Evolutionary conservation across 73 alveolate genomes (phyloP).

Genomic region (Paramecium tetraurelia): DNA sequence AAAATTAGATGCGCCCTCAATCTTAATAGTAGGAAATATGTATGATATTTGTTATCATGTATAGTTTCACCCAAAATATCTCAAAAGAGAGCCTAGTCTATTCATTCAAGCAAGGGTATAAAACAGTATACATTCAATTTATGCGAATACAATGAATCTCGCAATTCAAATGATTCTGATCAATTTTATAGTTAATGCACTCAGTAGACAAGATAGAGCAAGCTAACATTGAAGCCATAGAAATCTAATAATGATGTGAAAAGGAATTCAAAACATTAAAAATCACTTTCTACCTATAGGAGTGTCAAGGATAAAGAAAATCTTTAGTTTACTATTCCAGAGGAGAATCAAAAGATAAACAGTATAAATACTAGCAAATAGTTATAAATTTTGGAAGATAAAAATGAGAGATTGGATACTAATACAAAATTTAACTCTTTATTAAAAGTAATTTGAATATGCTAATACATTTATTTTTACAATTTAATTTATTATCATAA

Average conservation of each 20-base stretch:
- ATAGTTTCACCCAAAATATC: not conserved
- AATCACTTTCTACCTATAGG: not conserved
- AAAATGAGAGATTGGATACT: slow-evolving; percentile 20
- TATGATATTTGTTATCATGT: not conserved
- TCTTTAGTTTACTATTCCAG: not conserved
- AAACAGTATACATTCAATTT: slow-evolving; percentile 29
- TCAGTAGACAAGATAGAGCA: not conserved
- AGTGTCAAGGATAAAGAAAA: slow-evolving; percentile 21
- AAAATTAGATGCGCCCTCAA: not conserved
- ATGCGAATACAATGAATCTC: slow-evolving; percentile 29
- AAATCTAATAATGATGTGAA: not conserved
- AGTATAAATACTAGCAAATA: not conserved
- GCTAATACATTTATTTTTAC: not conserved
- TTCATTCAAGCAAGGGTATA: not conserved
- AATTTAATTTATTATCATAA: not conserved
- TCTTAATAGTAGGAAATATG: not conserved
- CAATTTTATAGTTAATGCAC: not conserved
- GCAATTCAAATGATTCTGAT: not conserved
- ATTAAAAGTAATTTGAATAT: not conserved
- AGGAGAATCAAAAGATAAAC: slow-evolving; percentile 5
- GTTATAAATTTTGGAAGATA: slow-evolving; percentile 11
- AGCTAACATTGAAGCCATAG: not conserved
- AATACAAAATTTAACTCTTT: slow-evolving; percentile 11
- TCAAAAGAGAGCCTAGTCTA: not conserved
- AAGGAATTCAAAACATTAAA: not conserved